These are phyloP conservation scores for Phialophora expanda DNA, from an alignment of 2,329 filamentous ascomycete genomes.

Conservation along the genomic window DNA sequence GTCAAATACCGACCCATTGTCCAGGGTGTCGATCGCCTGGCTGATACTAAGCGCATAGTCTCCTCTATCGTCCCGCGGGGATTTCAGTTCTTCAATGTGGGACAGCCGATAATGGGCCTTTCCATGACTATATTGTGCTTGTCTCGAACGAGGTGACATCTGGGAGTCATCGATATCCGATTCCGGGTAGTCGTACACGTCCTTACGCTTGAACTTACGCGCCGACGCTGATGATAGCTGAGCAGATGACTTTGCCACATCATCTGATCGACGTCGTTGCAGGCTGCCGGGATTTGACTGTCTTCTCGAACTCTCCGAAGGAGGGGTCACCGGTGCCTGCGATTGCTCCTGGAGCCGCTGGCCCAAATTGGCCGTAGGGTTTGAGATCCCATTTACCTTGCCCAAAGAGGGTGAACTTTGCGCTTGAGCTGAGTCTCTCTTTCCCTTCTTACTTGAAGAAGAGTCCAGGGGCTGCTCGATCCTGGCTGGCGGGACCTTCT, in stretches of 20 bases:
- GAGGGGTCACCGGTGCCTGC: conserved; percentile 23
- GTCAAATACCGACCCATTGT: conserved; percentile 27
- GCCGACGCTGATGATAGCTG: conserved; percentile 28
- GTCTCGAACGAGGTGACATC: conserved; percentile 37
- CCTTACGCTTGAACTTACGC: conserved; percentile 34
- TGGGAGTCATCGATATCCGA: conserved; percentile 40
- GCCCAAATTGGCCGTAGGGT: neutral
- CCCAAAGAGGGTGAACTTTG: neutral
- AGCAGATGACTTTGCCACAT: conserved; percentile 9
- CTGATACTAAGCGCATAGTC: conserved; percentile 18
- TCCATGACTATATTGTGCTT: conserved; percentile 18
- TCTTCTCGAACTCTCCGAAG: conserved; percentile 16
- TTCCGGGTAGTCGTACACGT: conserved; percentile 34
- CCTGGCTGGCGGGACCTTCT: conserved; percentile 21
- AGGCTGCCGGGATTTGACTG: conserved; percentile 16
- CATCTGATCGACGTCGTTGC: conserved; percentile 5
- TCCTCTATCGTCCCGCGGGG: conserved; percentile 13
- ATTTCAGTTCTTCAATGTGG: conserved; percentile 19
- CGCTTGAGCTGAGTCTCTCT: neutral
- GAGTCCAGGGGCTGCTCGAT: conserved; percentile 31
- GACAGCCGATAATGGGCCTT: conserved; percentile 23
- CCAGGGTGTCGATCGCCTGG: conserved; percentile 23
- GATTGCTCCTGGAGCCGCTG: neutral
- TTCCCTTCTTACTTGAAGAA: conserved; percentile 2
- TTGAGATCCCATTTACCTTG: conserved; percentile 2